A percentile compares a stretch with the other conserved stretches of the same genome.
phyloP scores from a whole-genome alignment of 495 filamentous ascomycete genomes.

The Penicillium pulvis region DNA sequence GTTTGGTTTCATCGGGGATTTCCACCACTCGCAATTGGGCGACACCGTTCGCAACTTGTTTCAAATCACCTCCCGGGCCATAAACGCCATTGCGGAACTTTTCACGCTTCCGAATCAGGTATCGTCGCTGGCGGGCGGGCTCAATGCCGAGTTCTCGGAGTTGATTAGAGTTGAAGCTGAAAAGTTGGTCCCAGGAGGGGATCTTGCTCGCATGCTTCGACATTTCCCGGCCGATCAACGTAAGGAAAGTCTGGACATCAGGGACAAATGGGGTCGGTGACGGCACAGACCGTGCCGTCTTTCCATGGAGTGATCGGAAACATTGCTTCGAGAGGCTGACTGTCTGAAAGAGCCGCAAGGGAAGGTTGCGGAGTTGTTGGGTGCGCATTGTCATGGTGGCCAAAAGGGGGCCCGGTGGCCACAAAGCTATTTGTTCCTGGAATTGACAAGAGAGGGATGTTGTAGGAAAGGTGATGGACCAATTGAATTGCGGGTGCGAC shows the following conservation, averaged over 20 bases:
- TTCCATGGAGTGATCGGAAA: constrained; percentile 38
- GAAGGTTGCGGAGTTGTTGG: constrained; percentile 28
- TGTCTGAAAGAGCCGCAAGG: constrained; percentile 30
- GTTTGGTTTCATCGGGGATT: constrained; percentile 38
- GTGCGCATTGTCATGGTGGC: constrained; percentile 39
- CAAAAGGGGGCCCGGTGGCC: background rate
- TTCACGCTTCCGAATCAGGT: constrained; percentile 85
- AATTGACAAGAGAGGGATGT: background rate
- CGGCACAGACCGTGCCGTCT: constrained; percentile 53
- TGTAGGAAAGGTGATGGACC: background rate
- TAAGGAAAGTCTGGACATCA: constrained; percentile 88
- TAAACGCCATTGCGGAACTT: constrained; percentile 73
- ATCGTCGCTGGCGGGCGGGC: constrained; percentile 75
- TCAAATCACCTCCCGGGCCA: constrained; percentile 77
- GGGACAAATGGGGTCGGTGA: constrained; percentile 81
- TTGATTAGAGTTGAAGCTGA: constrained; percentile 73
- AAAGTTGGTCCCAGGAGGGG: constrained; percentile 84
- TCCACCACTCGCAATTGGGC: constrained; percentile 72
- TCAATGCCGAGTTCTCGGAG: constrained; percentile 84
- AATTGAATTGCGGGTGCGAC: constrained; percentile 2
- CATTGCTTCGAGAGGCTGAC: constrained; percentile 32
- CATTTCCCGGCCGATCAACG: constrained; percentile 84
- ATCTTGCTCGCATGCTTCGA: constrained; percentile 78
- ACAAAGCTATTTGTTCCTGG: background rate
- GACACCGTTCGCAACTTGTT: constrained; percentile 69